A percentile compares a stretch with the other conserved stretches of the same genome.
Evolutionary conservation across 108 stramenopile species (phyloP).

Genomic region (Bacterosira constricta): DNA sequence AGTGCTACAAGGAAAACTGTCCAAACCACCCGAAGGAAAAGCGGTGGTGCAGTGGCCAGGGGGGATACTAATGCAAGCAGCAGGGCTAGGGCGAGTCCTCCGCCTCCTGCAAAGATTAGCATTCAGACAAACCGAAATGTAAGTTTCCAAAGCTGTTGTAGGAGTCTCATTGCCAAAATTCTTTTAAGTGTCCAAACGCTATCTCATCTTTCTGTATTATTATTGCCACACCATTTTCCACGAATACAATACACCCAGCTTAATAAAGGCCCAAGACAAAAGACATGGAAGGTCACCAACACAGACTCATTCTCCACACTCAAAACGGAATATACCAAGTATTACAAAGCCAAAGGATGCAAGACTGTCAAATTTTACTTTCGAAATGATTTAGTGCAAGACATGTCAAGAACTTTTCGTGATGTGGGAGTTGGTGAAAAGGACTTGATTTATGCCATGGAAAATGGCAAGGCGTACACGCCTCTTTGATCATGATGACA

Average conservation of each 20-base stretch:
- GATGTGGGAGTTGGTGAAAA: conserved; percentile 22
- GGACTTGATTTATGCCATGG: conserved; percentile 26
- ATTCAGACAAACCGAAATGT: conserved; percentile 34
- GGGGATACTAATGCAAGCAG: too few relatives aligned
- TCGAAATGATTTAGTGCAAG: neutral
- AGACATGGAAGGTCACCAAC: conserved; percentile 33
- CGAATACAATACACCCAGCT: too few relatives aligned
- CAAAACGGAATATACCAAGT: conserved; percentile 20
- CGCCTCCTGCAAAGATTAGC: neutral
- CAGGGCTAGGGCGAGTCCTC: too few relatives aligned
- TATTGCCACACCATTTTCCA: too few relatives aligned
- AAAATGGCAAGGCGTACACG: conserved; percentile 28
- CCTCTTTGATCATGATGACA: neutral
- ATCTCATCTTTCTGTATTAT: too few relatives aligned
- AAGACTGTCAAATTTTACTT: conserved; percentile 29
- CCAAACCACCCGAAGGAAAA: too few relatives aligned
- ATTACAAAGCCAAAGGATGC: conserved; percentile 38
- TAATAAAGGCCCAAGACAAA: conserved; percentile 17
- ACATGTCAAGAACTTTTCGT: conserved; percentile 9
- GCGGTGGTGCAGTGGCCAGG: too few relatives aligned
- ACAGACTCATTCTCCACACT: conserved; percentile 11
- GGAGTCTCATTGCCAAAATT: too few relatives aligned
- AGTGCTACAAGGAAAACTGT: too few relatives aligned
- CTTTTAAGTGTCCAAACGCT: too few relatives aligned
- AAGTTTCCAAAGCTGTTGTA: too few relatives aligned